Conservation (phyloP, 768 basidiomycete genomes). For the Lentinula boryana region DNA sequence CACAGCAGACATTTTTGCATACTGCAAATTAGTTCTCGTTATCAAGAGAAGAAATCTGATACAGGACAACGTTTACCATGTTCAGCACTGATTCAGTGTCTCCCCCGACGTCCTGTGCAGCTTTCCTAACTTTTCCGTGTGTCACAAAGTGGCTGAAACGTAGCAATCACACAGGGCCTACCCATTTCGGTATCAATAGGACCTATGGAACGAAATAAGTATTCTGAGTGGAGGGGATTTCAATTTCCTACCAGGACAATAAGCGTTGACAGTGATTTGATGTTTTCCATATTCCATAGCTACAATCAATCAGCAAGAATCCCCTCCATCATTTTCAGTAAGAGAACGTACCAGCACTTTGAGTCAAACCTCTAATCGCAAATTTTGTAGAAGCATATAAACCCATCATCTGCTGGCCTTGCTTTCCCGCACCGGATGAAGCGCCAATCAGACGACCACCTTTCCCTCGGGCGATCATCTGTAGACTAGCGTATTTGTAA, state of each 20-base stretch:
- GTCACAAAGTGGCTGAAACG: no score
- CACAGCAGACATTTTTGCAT: constrained; percentile 12
- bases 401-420: constrained; percentile 12
- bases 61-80: not conserved
- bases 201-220: not conserved
- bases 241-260: constrained; percentile 7
- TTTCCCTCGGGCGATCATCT: constrained; percentile 22
- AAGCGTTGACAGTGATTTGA: constrained; percentile 13
- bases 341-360: constrained; percentile 13
- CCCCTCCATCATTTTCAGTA: not conserved
- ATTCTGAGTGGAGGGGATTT: not conserved
- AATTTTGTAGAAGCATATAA: constrained; percentile 29
- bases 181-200: constrained; percentile 10
- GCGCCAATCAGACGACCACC: constrained; percentile 24
- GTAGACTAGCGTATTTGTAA: constrained; percentile 18
- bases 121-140: not conserved
- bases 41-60: not conserved
- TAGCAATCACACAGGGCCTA: not conserved
- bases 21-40: constrained; percentile 1
- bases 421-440: constrained; percentile 20
- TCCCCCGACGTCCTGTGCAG: not conserved
- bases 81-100: not conserved
- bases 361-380: constrained; percentile 31
- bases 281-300: constrained; percentile 10
- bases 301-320: not conserved